Percentiles rank a stretch among this genome's conserved stretches.
Evolutionary conservation across 73 alveolate species (phyloP).

Genomic region (Paramecium sonneborni): DNA sequence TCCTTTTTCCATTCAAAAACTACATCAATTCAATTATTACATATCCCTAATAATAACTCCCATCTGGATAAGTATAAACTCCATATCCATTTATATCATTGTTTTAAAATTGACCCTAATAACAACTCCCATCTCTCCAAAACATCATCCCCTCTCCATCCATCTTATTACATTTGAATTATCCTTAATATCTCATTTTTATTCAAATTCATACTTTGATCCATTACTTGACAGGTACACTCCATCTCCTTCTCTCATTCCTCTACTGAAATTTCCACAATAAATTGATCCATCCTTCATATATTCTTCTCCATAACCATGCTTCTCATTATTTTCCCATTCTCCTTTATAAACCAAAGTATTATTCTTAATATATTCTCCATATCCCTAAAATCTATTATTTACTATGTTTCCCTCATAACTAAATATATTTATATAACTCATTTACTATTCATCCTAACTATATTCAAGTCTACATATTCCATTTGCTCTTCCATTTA

Average conservation of each 20-base stretch:
- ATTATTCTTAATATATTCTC: background rate
- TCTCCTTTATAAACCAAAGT: constrained; percentile 1
- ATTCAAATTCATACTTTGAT: background rate
- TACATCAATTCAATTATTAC: background rate
- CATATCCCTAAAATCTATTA: constrained; percentile 32
- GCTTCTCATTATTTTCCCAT: constrained; percentile 6
- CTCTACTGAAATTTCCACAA: background rate
- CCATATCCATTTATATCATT: constrained; percentile 80
- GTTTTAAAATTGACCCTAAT: constrained; percentile 68
- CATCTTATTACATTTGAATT: background rate
- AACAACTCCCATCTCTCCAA: constrained; percentile 69
- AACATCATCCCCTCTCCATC: background rate
- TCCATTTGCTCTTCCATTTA: background rate
- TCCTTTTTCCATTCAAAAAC: background rate
- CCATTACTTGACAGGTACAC: constrained; percentile 9
- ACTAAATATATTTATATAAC: background rate
- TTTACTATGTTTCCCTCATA: background rate
- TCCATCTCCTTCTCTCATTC: background rate
- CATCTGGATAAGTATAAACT: constrained; percentile 75
- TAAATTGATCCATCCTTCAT: background rate
- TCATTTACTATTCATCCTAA: background rate
- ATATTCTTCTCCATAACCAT: constrained; percentile 42
- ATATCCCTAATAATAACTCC: constrained; percentile 71
- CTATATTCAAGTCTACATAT: background rate
- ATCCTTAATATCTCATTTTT: background rate